phyloP scores from a whole-genome alignment of 176 grass and related monocot species.

The Pontederia paniculata region DNA sequence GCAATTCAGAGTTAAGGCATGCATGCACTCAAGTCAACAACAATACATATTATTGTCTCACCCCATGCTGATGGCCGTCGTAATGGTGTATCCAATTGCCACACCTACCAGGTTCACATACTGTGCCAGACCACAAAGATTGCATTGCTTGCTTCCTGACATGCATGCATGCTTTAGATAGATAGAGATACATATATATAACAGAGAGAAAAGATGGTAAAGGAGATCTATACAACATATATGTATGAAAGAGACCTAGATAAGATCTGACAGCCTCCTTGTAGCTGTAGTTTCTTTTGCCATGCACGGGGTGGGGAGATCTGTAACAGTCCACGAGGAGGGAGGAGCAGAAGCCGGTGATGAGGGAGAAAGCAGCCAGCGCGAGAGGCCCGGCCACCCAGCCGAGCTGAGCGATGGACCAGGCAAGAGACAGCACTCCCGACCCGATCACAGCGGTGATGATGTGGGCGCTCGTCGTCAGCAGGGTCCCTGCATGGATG shows the following conservation, averaged over 20 bases:
- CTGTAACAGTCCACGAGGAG: conserved; percentile 85
- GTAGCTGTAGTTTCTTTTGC: conserved; percentile 80
- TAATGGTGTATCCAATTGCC: conserved; percentile 86
- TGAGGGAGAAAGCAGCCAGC: conserved; percentile 56
- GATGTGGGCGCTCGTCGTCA: conserved; percentile 86
- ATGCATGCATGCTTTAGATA: neutral
- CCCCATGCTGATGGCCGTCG: conserved; percentile 96
- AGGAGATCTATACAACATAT: too few relatives aligned
- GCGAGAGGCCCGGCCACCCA: conserved; percentile 71
- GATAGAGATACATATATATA: neutral
- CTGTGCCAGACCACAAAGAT: conserved; percentile 65
- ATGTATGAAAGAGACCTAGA: too few relatives aligned
- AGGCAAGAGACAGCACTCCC: conserved; percentile 83
- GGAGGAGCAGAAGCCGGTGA: conserved; percentile 89
- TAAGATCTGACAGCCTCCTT: conserved; percentile 48
- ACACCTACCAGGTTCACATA: conserved; percentile 78
- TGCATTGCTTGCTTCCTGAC: conserved; percentile 49
- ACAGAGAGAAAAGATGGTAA: too few relatives aligned
- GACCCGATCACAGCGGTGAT: conserved; percentile 94
- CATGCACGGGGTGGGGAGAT: conserved; percentile 45
- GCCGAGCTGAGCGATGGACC: conserved; percentile 80
- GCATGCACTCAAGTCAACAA: too few relatives aligned
- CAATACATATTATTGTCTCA: too few relatives aligned
- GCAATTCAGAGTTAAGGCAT: too few relatives aligned
- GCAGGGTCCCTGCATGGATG: conserved; percentile 56